These are phyloP conservation scores for Fonsecaea pedrosoi DNA, from an alignment of 2,329 filamentous ascomycete genomes.

Conservation along the genomic window DNA sequence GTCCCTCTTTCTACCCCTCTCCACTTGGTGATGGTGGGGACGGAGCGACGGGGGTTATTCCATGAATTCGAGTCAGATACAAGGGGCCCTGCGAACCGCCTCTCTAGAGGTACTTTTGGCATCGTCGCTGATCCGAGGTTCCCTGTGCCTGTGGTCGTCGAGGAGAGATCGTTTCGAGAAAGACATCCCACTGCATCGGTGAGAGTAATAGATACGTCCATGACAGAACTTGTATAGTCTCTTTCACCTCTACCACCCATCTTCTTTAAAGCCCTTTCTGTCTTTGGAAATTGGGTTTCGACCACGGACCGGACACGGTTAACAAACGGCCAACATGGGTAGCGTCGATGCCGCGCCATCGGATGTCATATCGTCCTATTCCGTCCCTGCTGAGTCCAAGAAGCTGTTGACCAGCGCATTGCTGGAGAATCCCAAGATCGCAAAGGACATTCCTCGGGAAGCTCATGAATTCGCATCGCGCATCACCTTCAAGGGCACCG, in stretches of 20 bases:
- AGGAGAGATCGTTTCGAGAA: neutral
- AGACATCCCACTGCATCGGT: no score
- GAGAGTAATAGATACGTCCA: no score
- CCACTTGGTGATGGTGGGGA: neutral
- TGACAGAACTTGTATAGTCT: no score
- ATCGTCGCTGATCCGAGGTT: neutral
- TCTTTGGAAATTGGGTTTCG: neutral
- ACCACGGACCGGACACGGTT: neutral
- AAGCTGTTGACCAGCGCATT: slow-evolving; percentile 47
- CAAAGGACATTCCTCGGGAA: slow-evolving; percentile 56
- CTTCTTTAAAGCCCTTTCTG: no score
- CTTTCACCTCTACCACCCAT: no score
- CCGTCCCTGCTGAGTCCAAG: slow-evolving; percentile 23
- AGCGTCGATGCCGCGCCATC: slow-evolving; percentile 26
- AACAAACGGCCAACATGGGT: slow-evolving; percentile 27
- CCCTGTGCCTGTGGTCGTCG: neutral
- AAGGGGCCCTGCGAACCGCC: neutral
- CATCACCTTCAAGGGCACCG: slow-evolving; percentile 14
- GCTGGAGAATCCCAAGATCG: slow-evolving; percentile 58
- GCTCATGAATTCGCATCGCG: slow-evolving; percentile 53
- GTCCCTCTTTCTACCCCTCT: slow-evolving; percentile 4
- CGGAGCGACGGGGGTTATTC: neutral
- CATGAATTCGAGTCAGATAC: neutral
- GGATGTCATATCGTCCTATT: slow-evolving; percentile 19
- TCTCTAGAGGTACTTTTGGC: neutral